A percentile compares a stretch with the other conserved stretches of the same genome.
Evolutionary conservation across 805 yeast genomes (phyloP).

Genomic region (Martiniozyma abietophila): DNA sequence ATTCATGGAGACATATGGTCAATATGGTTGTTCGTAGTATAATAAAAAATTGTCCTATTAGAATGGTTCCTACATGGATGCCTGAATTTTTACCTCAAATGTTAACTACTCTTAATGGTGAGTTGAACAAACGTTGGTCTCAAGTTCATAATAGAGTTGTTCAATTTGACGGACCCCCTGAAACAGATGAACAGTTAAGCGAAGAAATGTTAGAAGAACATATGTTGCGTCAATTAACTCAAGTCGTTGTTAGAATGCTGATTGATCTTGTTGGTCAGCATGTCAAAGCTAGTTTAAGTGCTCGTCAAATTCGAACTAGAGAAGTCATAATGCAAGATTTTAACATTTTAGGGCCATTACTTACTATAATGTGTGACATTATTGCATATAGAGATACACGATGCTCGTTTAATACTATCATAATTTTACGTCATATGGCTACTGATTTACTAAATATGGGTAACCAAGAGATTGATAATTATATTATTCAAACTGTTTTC

Average conservation of each 20-base stretch:
- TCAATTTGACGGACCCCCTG: constrained; percentile 39
- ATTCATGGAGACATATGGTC: constrained; percentile 96
- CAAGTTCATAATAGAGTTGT: constrained; percentile 49
- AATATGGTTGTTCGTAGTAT: constrained; percentile 82
- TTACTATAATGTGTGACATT: constrained; percentile 65
- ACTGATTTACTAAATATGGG: constrained; percentile 60
- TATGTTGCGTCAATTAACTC: constrained; percentile 83
- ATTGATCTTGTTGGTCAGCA: constrained; percentile 84
- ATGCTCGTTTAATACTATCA: constrained; percentile 83
- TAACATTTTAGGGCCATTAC: constrained; percentile 65
- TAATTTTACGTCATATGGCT: constrained; percentile 67
- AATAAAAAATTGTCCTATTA: constrained; percentile 79
- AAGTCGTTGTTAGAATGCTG: constrained; percentile 77
- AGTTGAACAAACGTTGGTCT: constrained; percentile 73
- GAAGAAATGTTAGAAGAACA: constrained; percentile 99
- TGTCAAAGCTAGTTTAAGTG: constrained; percentile 36
- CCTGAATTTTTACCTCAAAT: constrained; percentile 69
- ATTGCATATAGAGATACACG: constrained; percentile 81
- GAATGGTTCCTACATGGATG: constrained; percentile 60
- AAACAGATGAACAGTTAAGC: constrained; percentile 73
- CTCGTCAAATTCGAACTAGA: constrained; percentile 59
- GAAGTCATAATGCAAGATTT: constrained; percentile 55
- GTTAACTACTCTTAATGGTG: constrained; percentile 59
- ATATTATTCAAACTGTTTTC: constrained; percentile 54
- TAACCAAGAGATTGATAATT: constrained; percentile 61